Evolutionary conservation across 495 filamentous ascomycete genomes (phyloP).

Genomic region (Neurospora terricola): DNA sequence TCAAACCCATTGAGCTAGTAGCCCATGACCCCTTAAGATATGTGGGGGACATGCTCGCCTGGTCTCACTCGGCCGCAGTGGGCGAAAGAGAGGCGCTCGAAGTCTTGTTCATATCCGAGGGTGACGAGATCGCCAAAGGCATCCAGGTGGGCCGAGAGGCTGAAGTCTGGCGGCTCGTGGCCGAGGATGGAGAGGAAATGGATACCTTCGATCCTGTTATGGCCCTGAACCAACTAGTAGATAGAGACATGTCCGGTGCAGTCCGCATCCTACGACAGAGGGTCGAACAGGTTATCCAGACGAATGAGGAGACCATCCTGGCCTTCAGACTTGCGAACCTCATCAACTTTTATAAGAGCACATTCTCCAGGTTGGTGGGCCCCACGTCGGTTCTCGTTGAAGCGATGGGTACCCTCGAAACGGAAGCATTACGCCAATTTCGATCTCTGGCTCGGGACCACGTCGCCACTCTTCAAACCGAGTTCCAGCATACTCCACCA

Average conservation of each 20-base stretch:
- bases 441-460: slow-evolving; percentile 68
- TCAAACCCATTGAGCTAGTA: slow-evolving; percentile 89
- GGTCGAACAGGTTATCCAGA: slow-evolving; percentile 83
- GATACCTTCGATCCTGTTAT: slow-evolving; percentile 67
- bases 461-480: slow-evolving; percentile 59
- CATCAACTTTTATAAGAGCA: slow-evolving; percentile 77
- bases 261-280: slow-evolving; percentile 69
- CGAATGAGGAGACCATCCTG: slow-evolving; percentile 79
- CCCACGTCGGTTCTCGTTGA: slow-evolving; percentile 58
- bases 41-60: slow-evolving; percentile 95
- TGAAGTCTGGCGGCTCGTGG: slow-evolving; percentile 67
- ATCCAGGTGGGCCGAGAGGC: slow-evolving; percentile 79
- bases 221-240: slow-evolving; percentile 79
- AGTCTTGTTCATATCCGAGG: slow-evolving; percentile 80
- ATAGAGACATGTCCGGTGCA: slow-evolving; percentile 72
- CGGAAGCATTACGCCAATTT: slow-evolving; percentile 77
- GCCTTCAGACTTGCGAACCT: slow-evolving; percentile 86
- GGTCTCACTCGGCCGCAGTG: slow-evolving; percentile 88
- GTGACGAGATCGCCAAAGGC: slow-evolving; percentile 78
- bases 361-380: slow-evolving; percentile 71
- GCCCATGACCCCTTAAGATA: slow-evolving; percentile 90
- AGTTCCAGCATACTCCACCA: slow-evolving; percentile 51
- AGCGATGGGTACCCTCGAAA: slow-evolving; percentile 54
- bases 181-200: slow-evolving; percentile 46
- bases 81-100: slow-evolving; percentile 91